Percentiles rank a stretch among this genome's conserved stretches.
Evolutionary conservation across 768 basidiomycete species (phyloP).

Genomic region (Trametes cingulata): DNA sequence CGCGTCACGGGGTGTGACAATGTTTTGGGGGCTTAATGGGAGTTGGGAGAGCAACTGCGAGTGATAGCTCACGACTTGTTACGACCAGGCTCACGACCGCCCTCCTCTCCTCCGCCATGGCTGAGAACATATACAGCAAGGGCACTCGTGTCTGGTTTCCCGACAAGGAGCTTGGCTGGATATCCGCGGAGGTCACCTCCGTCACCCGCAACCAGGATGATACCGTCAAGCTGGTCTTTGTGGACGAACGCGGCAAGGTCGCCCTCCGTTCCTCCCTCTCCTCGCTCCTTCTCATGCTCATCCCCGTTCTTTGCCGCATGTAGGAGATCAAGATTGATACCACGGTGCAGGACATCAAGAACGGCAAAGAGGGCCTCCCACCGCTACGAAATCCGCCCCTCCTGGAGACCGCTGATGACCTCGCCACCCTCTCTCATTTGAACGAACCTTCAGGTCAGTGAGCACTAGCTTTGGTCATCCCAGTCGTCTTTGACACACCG

Average conservation of each 20-base stretch:
- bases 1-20: neutral
- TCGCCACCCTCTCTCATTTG: conserved; percentile 95
- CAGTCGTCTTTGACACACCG: neutral
- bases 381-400: conserved; percentile 96
- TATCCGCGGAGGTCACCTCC: conserved; percentile 80
- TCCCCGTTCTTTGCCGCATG: neutral
- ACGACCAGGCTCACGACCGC: conserved; percentile 16
- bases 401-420: conserved; percentile 95
- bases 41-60: neutral
- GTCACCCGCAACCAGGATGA: conserved; percentile 68
- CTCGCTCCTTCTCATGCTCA: neutral
- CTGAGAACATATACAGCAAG: conserved; percentile 90
- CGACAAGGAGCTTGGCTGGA: conserved; percentile 93
- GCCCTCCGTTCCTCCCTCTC: conserved; percentile 13
- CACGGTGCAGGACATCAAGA: conserved; percentile 76
- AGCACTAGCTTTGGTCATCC: neutral
- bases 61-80: conserved; percentile 20
- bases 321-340: conserved; percentile 83
- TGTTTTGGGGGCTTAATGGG: neutral
- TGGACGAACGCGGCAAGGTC: conserved; percentile 93
- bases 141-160: conserved; percentile 91
- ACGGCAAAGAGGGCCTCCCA: conserved; percentile 78
- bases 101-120: conserved; percentile 49
- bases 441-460: conserved; percentile 92
- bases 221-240: conserved; percentile 77